A percentile compares a stretch with the other conserved stretches of the same genome.
Conservation (phyloP, 768 basidiomycete species). For the Lactarius trivialis region DNA sequence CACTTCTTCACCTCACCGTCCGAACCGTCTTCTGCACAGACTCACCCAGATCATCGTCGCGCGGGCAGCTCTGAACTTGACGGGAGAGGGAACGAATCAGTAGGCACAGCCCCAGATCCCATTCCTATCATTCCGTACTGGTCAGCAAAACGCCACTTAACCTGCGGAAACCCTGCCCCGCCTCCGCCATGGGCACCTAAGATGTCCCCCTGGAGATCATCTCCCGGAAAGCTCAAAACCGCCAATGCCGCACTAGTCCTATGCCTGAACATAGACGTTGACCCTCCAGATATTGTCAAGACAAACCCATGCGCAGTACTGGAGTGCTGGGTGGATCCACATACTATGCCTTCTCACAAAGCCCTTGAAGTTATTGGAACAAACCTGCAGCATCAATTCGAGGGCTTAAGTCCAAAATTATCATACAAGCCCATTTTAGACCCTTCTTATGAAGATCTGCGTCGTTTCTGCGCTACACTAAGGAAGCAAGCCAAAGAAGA, state of each 20-base stretch:
- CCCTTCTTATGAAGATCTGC: constrained; percentile 90
- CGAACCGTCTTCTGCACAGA: constrained; percentile 28
- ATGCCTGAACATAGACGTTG: constrained; percentile 95
- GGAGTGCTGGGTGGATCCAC: constrained; percentile 98
- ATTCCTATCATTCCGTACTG: constrained; percentile 72
- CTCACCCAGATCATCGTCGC: constrained; percentile 20
- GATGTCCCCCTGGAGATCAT: constrained; percentile 72
- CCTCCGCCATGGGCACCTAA: constrained; percentile 59
- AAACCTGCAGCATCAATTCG: constrained; percentile 92
- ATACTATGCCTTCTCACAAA: constrained; percentile 84
- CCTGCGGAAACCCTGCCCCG: constrained; percentile 79
- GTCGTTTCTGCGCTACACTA: constrained; percentile 74
- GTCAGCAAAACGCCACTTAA: constrained; percentile 86
- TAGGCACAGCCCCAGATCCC: constrained; percentile 31
- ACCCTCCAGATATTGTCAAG: constrained; percentile 96
- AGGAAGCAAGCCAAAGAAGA: constrained; percentile 91
- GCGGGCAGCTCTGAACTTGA: constrained; percentile 30
- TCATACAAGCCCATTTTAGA: constrained; percentile 92
- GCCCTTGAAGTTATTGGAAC: constrained; percentile 91
- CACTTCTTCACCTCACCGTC: constrained; percentile 28
- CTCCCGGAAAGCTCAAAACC: constrained; percentile 85
- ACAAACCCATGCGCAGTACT: constrained; percentile 92
- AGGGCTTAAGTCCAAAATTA: constrained; percentile 90
- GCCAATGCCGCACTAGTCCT: constrained; percentile 82
- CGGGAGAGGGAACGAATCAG: constrained; percentile 28